These are phyloP conservation scores for Rhizopogon vesiculosus DNA, from an alignment of 768 basidiomycete genomes.

Conservation along the genomic window DNA sequence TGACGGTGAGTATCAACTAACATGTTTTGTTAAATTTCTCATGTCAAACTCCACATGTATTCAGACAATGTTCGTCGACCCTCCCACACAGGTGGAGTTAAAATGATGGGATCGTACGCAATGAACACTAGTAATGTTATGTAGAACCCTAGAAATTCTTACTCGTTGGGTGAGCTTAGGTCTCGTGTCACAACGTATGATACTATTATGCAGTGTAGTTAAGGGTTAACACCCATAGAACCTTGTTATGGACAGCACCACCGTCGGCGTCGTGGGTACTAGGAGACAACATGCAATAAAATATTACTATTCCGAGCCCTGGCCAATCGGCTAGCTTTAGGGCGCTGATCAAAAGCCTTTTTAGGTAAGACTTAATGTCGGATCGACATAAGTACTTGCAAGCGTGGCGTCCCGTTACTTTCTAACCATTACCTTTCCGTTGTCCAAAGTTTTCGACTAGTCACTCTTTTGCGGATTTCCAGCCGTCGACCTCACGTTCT, in stretches of 20 bases:
- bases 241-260: no score
- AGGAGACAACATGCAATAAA: neutral
- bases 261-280: neutral
- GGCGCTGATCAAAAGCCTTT: neutral
- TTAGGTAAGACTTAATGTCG: neutral
- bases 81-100: constrained; percentile 49
- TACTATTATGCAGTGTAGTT: no score
- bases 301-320: neutral
- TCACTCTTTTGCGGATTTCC: constrained; percentile 15
- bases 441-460: constrained; percentile 7
- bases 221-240: no score
- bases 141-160: neutral
- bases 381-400: neutral
- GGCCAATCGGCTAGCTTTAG: neutral
- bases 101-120: neutral
- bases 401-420: neutral
- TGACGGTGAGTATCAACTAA: constrained; percentile 49
- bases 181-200: neutral
- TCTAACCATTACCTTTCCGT: constrained; percentile 3
- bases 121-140: no score
- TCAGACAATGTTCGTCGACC: constrained; percentile 55
- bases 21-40: constrained; percentile 3
- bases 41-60: neutral
- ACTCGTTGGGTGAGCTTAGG: neutral
- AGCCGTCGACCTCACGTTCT: constrained; percentile 1